Evolutionary conservation across 495 filamentous ascomycete genomes (phyloP).

Genomic region (Hypoxylon cercidicola): DNA sequence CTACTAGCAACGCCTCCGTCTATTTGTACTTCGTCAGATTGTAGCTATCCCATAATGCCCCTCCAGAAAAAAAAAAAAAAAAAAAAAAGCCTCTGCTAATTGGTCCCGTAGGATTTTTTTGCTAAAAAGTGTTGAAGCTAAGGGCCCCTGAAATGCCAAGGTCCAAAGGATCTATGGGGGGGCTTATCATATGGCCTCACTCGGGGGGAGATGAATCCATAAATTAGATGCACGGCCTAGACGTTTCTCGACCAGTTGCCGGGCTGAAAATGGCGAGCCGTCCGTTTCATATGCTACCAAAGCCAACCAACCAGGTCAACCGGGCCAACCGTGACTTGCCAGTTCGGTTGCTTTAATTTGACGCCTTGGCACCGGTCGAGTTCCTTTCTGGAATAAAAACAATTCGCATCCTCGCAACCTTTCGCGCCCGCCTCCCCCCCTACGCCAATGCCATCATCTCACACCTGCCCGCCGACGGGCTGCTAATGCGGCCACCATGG

Average conservation of each 20-base stretch:
- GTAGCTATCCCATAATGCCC: neutral
- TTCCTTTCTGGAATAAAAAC: conserved; percentile 16
- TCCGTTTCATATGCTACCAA: neutral
- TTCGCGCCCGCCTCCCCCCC: conserved; percentile 10
- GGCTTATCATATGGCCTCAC: conserved; percentile 12
- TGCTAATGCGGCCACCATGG: conserved; percentile 23
- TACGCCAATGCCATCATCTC: conserved; percentile 12
- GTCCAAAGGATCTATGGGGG: conserved; percentile 1
- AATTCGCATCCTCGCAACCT: neutral
- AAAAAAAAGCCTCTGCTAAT: neutral
- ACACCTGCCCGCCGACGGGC: conserved; percentile 18
- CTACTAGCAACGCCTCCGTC: neutral
- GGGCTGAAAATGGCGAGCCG: conserved; percentile 6
- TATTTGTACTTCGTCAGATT: neutral
- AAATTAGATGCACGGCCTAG: conserved; percentile 13
- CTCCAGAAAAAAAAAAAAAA: no score
- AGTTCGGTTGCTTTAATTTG: conserved; percentile 9
- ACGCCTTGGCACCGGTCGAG: conserved; percentile 19
- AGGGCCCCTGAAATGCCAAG: conserved; percentile 35
- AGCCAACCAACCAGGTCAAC: conserved; percentile 2
- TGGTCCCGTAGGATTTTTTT: conserved; percentile 23
- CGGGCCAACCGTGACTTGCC: conserved; percentile 21
- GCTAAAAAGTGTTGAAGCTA: conserved; percentile 8
- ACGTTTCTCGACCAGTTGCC: conserved; percentile 16
- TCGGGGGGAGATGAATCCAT: conserved; percentile 19